Percentiles rank a stretch among this genome's conserved stretches.
These are phyloP conservation scores for Kodamaea jinghongensis DNA, from an alignment of 805 yeast genomes.

Conservation along the genomic window DNA sequence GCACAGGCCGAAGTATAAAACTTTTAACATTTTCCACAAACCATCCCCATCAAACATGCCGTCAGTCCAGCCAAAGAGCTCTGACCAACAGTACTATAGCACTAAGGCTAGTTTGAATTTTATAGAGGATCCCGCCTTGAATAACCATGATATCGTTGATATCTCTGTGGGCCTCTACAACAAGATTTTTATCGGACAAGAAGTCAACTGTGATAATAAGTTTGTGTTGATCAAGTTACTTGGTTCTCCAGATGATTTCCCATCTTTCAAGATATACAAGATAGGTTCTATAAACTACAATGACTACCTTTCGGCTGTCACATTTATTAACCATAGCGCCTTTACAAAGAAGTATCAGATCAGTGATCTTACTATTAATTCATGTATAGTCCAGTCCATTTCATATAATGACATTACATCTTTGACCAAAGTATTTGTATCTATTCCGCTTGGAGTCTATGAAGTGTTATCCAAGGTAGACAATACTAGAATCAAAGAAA, in stretches of 20 bases:
- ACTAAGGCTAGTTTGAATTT: slow-evolving; percentile 31
- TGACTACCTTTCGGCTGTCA: slow-evolving; percentile 28
- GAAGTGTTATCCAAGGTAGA: slow-evolving; percentile 32
- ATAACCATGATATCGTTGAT: slow-evolving; percentile 26
- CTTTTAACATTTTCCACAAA: too few species aligned
- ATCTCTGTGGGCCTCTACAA: slow-evolving; percentile 34
- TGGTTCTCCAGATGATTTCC: slow-evolving; percentile 40
- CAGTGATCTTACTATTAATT: slow-evolving; percentile 33
- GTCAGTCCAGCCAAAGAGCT: slow-evolving; percentile 12
- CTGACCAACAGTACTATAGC: slow-evolving; percentile 16
- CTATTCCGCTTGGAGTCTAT: slow-evolving; percentile 45
- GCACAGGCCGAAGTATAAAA: too few species aligned
- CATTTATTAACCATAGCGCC: slow-evolving; percentile 37
- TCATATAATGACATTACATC: slow-evolving; percentile 30
- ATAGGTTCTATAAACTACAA: slow-evolving; percentile 29
- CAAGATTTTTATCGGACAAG: slow-evolving; percentile 27
- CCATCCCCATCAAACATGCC: slow-evolving; percentile 12
- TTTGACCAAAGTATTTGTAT: slow-evolving; percentile 44
- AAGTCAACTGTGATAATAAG: slow-evolving; percentile 8
- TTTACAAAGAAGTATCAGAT: slow-evolving; percentile 32
- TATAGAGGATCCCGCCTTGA: slow-evolving; percentile 28
- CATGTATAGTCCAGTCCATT: slow-evolving; percentile 37
- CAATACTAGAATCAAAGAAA: slow-evolving; percentile 30
- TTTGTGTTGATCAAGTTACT: slow-evolving; percentile 36
- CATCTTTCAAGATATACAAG: slow-evolving; percentile 32